Conservation (phyloP, 176 grass and related monocot species). For the Carex kokanica region DNA sequence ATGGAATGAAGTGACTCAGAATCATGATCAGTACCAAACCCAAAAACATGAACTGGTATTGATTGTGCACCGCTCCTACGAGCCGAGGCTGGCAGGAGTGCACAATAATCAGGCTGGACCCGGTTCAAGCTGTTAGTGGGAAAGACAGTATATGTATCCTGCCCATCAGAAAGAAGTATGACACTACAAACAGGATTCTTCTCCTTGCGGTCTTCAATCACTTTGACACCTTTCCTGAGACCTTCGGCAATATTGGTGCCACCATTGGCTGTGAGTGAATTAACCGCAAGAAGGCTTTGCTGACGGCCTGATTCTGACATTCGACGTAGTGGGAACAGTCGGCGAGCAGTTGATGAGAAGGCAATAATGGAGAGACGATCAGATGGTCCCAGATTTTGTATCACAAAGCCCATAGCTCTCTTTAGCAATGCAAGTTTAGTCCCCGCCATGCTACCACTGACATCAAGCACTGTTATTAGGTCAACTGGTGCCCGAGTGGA, state of each 20-base stretch:
- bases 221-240: slow-evolving; percentile 87
- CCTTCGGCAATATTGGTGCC: slow-evolving; percentile 91
- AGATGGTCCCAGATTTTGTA: slow-evolving; percentile 78
- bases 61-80: slow-evolving; percentile 29
- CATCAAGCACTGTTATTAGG: slow-evolving; percentile 92
- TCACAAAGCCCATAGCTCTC: slow-evolving; percentile 96
- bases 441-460: slow-evolving; percentile 92
- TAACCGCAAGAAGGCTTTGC: slow-evolving; percentile 69
- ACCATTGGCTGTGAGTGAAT: slow-evolving; percentile 64
- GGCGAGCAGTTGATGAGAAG: slow-evolving; percentile 81
- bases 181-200: slow-evolving; percentile 95
- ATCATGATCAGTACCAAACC: slow-evolving; percentile 89
- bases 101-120: slow-evolving; percentile 47
- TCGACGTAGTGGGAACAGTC: slow-evolving; percentile 72
- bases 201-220: slow-evolving; percentile 71
- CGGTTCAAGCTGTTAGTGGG: slow-evolving; percentile 51
- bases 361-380: slow-evolving; percentile 77
- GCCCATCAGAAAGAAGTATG: slow-evolving; percentile 86
- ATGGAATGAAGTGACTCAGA: slow-evolving; percentile 68
- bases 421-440: slow-evolving; percentile 90
- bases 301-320: slow-evolving; percentile 76
- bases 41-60: slow-evolving; percentile 83
- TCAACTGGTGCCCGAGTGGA: slow-evolving; percentile 63
- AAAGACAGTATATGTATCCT: slow-evolving; percentile 69
- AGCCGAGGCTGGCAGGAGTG: slow-evolving; percentile 58